These are phyloP conservation scores for Eremothecium coryli DNA, from an alignment of 1,139 yeast species.

Conservation along the genomic window DNA sequence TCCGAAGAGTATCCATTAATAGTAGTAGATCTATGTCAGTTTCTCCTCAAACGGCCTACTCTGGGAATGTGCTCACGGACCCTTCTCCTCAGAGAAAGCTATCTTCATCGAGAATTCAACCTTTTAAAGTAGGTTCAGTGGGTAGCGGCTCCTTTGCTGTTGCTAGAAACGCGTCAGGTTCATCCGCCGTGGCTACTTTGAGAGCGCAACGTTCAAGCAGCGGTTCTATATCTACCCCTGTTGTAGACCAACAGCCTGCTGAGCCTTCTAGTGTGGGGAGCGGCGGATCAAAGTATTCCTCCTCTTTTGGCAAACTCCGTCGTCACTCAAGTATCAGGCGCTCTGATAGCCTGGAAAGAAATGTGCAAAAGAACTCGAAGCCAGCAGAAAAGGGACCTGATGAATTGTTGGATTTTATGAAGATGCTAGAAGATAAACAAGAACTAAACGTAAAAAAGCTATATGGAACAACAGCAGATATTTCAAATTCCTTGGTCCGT, in stretches of 20 bases:
- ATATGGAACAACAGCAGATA: slow-evolving; percentile 25
- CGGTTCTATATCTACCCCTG: slow-evolving; percentile 20
- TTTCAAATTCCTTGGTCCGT: slow-evolving; percentile 36
- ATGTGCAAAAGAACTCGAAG: slow-evolving; percentile 7
- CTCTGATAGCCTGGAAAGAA: slow-evolving; percentile 26
- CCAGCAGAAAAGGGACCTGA: slow-evolving; percentile 13
- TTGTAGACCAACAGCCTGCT: slow-evolving; percentile 7
- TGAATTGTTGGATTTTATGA: slow-evolving; percentile 71
- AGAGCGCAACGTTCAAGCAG: slow-evolving; percentile 30
- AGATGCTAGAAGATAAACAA: slow-evolving; percentile 65
- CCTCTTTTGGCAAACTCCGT: slow-evolving; percentile 33
- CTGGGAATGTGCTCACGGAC: slow-evolving; percentile 15
- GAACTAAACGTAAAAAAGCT: slow-evolving; percentile 41
- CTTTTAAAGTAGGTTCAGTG: slow-evolving; percentile 55
- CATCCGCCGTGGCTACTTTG: slow-evolving; percentile 32
- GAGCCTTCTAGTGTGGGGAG: slow-evolving; percentile 32
- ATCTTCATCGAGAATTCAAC: slow-evolving; percentile 36
- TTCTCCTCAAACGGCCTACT: slow-evolving; percentile 22
- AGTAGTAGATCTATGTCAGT: slow-evolving; percentile 21
- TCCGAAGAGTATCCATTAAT: slow-evolving; percentile 12
- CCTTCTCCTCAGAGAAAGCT: slow-evolving; percentile 19
- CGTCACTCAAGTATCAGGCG: slow-evolving; percentile 33
- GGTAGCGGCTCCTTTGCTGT: slow-evolving; percentile 37
- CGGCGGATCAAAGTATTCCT: slow-evolving; percentile 32
- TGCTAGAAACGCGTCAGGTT: slow-evolving; percentile 33